A percentile compares a stretch with the other conserved stretches of the same genome.
Conservation (phyloP, 768 basidiomycete species). For the Naematelia aurantialba region DNA sequence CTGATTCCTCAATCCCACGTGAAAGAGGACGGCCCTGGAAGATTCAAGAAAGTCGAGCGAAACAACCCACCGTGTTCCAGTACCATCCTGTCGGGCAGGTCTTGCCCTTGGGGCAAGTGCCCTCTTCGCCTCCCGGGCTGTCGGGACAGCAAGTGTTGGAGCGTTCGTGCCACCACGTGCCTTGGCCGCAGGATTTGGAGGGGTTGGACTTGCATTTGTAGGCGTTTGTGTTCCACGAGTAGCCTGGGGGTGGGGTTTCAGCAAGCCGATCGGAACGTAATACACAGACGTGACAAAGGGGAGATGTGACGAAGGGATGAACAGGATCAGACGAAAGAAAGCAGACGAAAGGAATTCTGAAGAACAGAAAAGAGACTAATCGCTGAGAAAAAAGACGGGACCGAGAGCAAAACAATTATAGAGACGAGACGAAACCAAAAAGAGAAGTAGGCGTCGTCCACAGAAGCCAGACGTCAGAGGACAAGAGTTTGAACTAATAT, state of each 20-base stretch:
- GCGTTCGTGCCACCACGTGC: conserved; percentile 33
- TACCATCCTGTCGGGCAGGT: conserved; percentile 38
- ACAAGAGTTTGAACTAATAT: too few species aligned
- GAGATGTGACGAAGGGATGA: neutral
- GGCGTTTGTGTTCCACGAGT: conserved; percentile 24
- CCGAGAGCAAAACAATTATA: too few species aligned
- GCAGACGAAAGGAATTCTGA: too few species aligned
- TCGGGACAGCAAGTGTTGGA: conserved; percentile 27
- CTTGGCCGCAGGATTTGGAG: conserved; percentile 10
- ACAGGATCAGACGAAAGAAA: neutral
- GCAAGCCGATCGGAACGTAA: neutral
- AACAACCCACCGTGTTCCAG: conserved; percentile 22
- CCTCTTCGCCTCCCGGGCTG: conserved; percentile 10
- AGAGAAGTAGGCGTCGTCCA: too few species aligned
- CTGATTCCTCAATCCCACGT: too few species aligned
- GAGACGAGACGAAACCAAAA: too few species aligned
- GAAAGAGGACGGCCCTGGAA: too few species aligned
- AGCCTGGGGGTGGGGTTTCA: conserved; percentile 2
- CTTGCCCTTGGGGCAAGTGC: conserved; percentile 26
- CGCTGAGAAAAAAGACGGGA: too few species aligned
- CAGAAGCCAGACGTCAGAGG: too few species aligned
- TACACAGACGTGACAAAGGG: neutral
- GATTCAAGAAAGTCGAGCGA: too few species aligned
- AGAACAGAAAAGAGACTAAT: too few species aligned
- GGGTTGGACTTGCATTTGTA: conserved; percentile 12